Evolutionary conservation across 2,329 filamentous ascomycete genomes (phyloP), one percentile per base, ranked within the genome.

Genomic region (Fusarium pseudograminearum): DNA sequence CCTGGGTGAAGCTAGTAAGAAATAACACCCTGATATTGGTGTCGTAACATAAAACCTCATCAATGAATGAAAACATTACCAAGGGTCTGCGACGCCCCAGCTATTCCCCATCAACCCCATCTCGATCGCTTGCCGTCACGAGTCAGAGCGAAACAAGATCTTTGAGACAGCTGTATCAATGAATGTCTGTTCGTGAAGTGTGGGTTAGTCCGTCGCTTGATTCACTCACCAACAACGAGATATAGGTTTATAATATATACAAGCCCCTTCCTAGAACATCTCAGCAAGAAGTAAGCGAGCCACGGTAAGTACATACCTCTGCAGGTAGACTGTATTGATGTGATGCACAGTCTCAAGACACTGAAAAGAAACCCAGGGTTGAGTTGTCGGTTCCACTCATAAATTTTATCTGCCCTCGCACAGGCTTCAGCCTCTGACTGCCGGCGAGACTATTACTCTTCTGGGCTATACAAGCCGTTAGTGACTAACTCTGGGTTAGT

Each of bases 1-100:
- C 56, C 69, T 71, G 61, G 58, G 45, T 64, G 53, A 53, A 15
- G 34, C 33, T 60, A 48, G 42, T 36, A 47, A 42, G 33, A 53
- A 57, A 46, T 46, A 40, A 36, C 22, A 51, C 30, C 34, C 18
- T 36, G 18, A 33, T 8, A 31, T 46, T 30, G 14, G 24, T 40
- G 22, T n/a, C 33, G n/a, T 40, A 40, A 22, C 36, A 58, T 33
- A 57, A 20, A 36, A 41, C 34, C 24, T 26, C 18, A 28, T 52
- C 34, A 30, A 28, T 28, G 18, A 26, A 26, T 24, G 31, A 14
- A 28, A 16, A 51, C 33, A 9, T 7, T 28, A 15, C 48, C 24
- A 52, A 52, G 34, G 48, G 48, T 30, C 18, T 30, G 24, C 24
- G 24, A 52, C 48, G 22, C 14, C 24, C 36, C 22, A 28, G 20